A percentile compares a stretch with the other conserved stretches of the same genome.
Evolutionary conservation across 768 basidiomycete species (phyloP).

Genomic region (Serendipita sp.): DNA sequence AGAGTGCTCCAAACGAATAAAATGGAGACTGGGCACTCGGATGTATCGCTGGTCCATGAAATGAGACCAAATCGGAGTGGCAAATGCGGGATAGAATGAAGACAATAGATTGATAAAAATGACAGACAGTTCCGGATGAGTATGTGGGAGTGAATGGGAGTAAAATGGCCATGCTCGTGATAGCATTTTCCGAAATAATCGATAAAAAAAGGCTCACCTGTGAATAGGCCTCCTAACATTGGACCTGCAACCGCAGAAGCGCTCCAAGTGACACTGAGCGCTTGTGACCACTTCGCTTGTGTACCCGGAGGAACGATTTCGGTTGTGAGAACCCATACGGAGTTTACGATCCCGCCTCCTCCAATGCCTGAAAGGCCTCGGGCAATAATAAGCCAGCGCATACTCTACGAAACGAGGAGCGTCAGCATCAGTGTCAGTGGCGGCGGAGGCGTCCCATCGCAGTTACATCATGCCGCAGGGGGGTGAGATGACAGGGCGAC

Average conservation of each 20-base stretch:
- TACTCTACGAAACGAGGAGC: slow-evolving; percentile 17
- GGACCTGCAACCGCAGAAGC: slow-evolving; percentile 76
- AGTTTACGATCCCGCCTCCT: slow-evolving; percentile 74
- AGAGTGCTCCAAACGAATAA: too few species aligned
- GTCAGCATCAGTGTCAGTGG: too few species aligned
- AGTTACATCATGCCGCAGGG: background rate
- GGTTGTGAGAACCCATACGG: slow-evolving; percentile 75
- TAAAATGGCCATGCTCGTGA: too few species aligned
- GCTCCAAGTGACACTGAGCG: slow-evolving; percentile 72
- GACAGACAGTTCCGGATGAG: too few species aligned
- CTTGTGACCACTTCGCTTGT: slow-evolving; percentile 73
- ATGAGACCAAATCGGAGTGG: too few species aligned
- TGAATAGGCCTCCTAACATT: slow-evolving; percentile 67
- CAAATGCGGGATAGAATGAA: too few species aligned
- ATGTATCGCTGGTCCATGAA: too few species aligned
- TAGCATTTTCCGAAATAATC: background rate
- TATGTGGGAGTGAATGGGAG: too few species aligned
- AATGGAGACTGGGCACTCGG: too few species aligned
- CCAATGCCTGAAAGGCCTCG: slow-evolving; percentile 58
- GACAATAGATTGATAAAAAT: too few species aligned
- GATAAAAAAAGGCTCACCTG: slow-evolving; percentile 31
- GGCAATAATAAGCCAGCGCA: slow-evolving; percentile 49
- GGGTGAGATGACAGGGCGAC: slow-evolving; percentile 9
- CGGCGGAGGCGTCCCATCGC: too few species aligned
- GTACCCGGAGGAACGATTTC: slow-evolving; percentile 59